Conservation (phyloP, 2,329 filamentous ascomycete species). For the Raffaelea deltoideospora region DNA sequence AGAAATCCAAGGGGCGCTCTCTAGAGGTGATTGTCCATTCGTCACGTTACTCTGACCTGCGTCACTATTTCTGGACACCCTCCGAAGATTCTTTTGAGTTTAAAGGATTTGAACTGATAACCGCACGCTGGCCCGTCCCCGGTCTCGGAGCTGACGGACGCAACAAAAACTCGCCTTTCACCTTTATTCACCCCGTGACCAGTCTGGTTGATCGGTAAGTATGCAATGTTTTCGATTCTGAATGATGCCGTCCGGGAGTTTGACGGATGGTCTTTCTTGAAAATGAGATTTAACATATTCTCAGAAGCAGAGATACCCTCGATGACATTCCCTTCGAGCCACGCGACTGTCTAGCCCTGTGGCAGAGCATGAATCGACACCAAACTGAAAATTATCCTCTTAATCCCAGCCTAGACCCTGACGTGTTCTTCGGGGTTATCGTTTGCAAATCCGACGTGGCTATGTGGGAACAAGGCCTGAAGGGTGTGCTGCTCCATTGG, state of each 20-base stretch:
- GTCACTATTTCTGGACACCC: slow-evolving; percentile 55
- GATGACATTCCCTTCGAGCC: slow-evolving; percentile 56
- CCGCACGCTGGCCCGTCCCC: slow-evolving; percentile 25
- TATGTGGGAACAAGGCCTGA: slow-evolving; percentile 48
- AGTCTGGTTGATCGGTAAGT: slow-evolving; percentile 12
- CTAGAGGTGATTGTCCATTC: slow-evolving; percentile 54
- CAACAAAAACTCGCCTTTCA: not conserved
- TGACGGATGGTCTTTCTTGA: no score
- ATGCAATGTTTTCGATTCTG: no score
- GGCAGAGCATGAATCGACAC: slow-evolving; percentile 45
- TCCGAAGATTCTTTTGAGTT: slow-evolving; percentile 31
- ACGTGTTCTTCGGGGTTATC: slow-evolving; percentile 28
- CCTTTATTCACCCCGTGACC: slow-evolving; percentile 7
- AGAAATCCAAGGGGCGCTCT: slow-evolving; percentile 45
- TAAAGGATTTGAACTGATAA: slow-evolving; percentile 28
- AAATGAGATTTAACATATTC: no score
- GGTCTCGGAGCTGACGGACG: slow-evolving; percentile 28
- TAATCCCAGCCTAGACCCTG: slow-evolving; percentile 31
- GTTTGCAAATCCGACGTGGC: slow-evolving; percentile 52
- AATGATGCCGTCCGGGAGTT: no score
- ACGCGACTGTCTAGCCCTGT: slow-evolving; percentile 53
- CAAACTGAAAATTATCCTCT: slow-evolving; percentile 36
- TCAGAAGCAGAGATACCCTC: slow-evolving; percentile 41
- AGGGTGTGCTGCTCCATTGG: slow-evolving; percentile 42
- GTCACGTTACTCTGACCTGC: slow-evolving; percentile 59